A percentile compares a stretch with the other conserved stretches of the same genome.
These are phyloP conservation scores for Cicer pinnatifidum DNA, from an alignment of 306 rosid species.

Conservation along the genomic window DNA sequence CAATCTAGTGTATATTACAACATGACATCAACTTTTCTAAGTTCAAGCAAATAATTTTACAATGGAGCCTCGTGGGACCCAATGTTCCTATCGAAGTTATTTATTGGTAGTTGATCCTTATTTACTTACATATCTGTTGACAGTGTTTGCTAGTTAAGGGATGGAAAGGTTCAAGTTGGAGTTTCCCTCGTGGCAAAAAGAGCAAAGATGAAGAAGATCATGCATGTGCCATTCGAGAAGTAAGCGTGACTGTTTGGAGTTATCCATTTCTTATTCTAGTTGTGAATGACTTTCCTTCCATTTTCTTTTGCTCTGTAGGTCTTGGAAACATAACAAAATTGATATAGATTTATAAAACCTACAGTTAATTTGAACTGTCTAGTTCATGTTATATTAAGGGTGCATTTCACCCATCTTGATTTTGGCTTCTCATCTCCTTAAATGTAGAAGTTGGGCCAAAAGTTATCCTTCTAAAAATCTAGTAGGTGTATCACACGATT, in stretches of 20 bases:
- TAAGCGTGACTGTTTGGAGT: slow-evolving; percentile 47
- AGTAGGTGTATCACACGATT: background rate
- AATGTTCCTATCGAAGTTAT: slow-evolving; percentile 15
- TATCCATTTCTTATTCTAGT: slow-evolving; percentile 14
- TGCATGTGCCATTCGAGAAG: slow-evolving; percentile 97
- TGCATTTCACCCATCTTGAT: background rate
- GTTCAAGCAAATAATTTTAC: slow-evolving; percentile 4
- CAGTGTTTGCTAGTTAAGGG: slow-evolving; percentile 98
- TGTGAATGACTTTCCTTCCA: slow-evolving; percentile 7
- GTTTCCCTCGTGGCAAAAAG: slow-evolving; percentile 99
- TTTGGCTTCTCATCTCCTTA: background rate
- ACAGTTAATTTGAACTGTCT: slow-evolving; percentile 6
- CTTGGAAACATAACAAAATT: slow-evolving; percentile 36
- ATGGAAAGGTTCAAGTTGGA: slow-evolving; percentile 99
- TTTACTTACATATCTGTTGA: slow-evolving; percentile 43
- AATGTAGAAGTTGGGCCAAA: background rate
- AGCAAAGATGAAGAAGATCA: slow-evolving; percentile 97
- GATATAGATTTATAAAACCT: slow-evolving; percentile 21
- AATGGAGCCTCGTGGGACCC: background rate
- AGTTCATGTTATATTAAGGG: slow-evolving; percentile 19
- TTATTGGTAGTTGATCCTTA: slow-evolving; percentile 27
- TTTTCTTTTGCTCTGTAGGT: slow-evolving; percentile 27
- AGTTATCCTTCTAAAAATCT: background rate
- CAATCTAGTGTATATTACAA: slow-evolving; percentile 6
- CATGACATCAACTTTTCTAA: background rate